Evolutionary conservation across 768 basidiomycete species (phyloP).

Genomic region (Infundibulicybe gibba): DNA sequence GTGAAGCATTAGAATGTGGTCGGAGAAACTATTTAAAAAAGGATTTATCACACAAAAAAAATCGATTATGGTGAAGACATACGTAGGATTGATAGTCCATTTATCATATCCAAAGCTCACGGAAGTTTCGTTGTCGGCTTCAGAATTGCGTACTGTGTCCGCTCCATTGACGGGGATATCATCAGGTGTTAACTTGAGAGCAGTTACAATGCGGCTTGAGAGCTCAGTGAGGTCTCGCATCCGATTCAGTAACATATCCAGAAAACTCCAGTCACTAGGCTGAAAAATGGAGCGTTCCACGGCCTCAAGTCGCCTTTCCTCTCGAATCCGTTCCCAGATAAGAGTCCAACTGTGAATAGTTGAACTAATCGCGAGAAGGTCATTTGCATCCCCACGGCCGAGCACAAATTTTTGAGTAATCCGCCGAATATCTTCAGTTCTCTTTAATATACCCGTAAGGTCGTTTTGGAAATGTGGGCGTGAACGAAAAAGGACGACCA

Average conservation of each 20-base stretch:
- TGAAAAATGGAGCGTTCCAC: conserved; percentile 24
- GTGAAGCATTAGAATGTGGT: conserved; percentile 48
- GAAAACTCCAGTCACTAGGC: conserved; percentile 46
- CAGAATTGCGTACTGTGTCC: conserved; percentile 14
- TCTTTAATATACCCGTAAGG: conserved; percentile 48
- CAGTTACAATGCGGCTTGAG: conserved; percentile 50
- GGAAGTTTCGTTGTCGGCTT: conserved; percentile 2
- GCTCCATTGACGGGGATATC: conserved; percentile 14
- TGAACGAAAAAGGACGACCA: conserved; percentile 67
- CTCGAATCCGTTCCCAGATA: conserved; percentile 45
- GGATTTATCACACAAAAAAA: too few species aligned
- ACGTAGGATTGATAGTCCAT: conserved; percentile 71
- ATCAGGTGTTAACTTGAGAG: conserved; percentile 29
- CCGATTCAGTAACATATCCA: conserved; percentile 50
- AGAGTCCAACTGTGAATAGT: conserved; percentile 59
- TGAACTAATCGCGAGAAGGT: conserved; percentile 60
- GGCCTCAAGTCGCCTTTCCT: conserved; percentile 55
- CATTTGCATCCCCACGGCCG: conserved; percentile 60
- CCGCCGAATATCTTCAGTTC: conserved; percentile 68
- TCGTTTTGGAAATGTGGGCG: conserved; percentile 65
- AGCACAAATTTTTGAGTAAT: conserved; percentile 76
- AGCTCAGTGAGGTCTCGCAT: conserved; percentile 50
- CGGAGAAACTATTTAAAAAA: conserved; percentile 51
- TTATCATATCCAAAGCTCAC: conserved; percentile 33
- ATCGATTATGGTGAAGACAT: conserved; percentile 9